Conservation (phyloP, 2,329 filamentous ascomycete species). For the Aspergillus pseudoterreus region DNA sequence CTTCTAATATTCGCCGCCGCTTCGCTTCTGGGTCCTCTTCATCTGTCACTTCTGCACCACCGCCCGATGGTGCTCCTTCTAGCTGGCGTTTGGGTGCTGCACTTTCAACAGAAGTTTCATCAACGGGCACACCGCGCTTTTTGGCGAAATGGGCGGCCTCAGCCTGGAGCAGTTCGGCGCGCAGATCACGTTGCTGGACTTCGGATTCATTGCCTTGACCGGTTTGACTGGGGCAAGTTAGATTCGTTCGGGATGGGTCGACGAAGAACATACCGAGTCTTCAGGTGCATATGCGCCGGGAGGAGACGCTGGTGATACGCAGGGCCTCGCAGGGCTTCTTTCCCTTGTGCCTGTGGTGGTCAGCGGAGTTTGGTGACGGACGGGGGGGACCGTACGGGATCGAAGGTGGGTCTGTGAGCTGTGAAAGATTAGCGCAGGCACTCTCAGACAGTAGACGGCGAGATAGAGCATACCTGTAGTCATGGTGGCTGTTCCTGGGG, state of each 20-base stretch:
- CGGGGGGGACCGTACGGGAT: constrained; percentile 62
- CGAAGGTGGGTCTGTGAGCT: constrained; percentile 86
- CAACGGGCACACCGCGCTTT: constrained; percentile 62
- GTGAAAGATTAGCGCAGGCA: constrained; percentile 28
- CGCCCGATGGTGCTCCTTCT: constrained; percentile 45
- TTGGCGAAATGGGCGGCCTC: constrained; percentile 86
- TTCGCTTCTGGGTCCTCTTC: constrained; percentile 77
- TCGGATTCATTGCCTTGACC: constrained; percentile 86
- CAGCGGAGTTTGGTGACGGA: constrained; percentile 12
- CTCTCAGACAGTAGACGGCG: background rate
- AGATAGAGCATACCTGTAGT: constrained; percentile 36
- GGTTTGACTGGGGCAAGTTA: constrained; percentile 56
- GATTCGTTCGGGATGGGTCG: background rate
- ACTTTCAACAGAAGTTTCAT: constrained; percentile 40
- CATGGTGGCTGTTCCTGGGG: constrained; percentile 25
- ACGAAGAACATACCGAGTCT: constrained; percentile 61
- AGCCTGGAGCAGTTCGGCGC: constrained; percentile 82
- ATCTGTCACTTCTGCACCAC: constrained; percentile 35
- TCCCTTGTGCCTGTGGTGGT: constrained; percentile 69
- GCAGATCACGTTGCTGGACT: constrained; percentile 68
- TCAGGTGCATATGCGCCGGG: constrained; percentile 88
- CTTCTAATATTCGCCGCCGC: constrained; percentile 78
- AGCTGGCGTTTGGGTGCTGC: constrained; percentile 61
- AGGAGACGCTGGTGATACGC: constrained; percentile 96
- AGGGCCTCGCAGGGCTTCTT: constrained; percentile 87